A percentile compares a stretch with the other conserved stretches of the same genome.
phyloP scores from a whole-genome alignment of 768 basidiomycete species.

The Trametes cinnabarina region DNA sequence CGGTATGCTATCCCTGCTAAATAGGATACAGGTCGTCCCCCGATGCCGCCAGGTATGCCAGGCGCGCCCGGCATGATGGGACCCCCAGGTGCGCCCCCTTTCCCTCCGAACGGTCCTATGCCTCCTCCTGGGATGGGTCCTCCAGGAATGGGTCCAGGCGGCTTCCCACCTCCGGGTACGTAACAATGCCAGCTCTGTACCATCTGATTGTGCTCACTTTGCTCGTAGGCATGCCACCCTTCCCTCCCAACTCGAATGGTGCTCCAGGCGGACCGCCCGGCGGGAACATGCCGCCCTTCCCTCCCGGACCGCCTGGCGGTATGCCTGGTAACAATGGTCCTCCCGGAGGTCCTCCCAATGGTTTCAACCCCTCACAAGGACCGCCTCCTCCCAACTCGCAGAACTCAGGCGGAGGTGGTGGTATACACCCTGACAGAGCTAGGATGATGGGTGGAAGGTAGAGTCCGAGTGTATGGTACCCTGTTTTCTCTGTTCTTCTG shows the following conservation, averaged over 20 bases:
- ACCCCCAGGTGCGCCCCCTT: conserved; percentile 65
- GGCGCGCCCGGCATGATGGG: conserved; percentile 46
- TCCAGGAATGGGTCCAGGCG: conserved; percentile 34
- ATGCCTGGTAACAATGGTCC: conserved; percentile 18
- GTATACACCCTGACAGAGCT: conserved; percentile 82
- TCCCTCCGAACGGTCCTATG: conserved; percentile 61
- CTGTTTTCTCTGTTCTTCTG: neutral
- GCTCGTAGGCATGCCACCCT: conserved; percentile 38
- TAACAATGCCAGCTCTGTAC: neutral
- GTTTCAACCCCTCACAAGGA: conserved; percentile 24
- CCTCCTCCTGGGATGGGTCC: conserved; percentile 39
- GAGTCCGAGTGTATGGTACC: neutral
- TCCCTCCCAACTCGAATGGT: conserved; percentile 37
- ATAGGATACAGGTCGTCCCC: conserved; percentile 50
- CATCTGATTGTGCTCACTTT: too few species aligned
- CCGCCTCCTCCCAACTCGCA: conserved; percentile 34
- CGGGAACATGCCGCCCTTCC: conserved; percentile 29
- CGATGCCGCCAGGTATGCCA: conserved; percentile 65
- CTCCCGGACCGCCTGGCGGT: conserved; percentile 29
- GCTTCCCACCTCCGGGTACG: conserved; percentile 23
- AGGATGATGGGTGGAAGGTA: conserved; percentile 64
- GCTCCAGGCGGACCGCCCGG: conserved; percentile 22
- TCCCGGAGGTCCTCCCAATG: conserved; percentile 12
- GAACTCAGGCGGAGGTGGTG: conserved; percentile 50
- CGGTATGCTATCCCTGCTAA: neutral